A percentile compares a stretch with the other conserved stretches of the same genome.
These are phyloP conservation scores for Sodiomyces alkalinus DNA, from an alignment of 2,329 filamentous ascomycete species.

Conservation along the genomic window DNA sequence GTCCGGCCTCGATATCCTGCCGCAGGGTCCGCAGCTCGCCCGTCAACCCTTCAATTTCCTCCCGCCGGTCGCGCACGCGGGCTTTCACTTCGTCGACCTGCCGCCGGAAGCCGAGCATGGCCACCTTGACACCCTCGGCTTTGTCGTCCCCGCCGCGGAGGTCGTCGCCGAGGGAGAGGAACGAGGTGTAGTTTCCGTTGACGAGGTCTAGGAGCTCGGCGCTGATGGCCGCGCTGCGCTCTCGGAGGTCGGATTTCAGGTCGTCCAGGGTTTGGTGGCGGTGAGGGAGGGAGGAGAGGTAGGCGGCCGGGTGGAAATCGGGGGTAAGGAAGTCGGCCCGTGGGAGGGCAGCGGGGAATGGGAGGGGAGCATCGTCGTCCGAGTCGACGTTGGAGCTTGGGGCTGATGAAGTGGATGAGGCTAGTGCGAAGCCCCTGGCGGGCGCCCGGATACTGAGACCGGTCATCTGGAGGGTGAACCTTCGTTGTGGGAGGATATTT, in stretches of 20 bases:
- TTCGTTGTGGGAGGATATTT: no score
- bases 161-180: slow-evolving; percentile 67
- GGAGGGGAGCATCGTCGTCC: slow-evolving; percentile 58
- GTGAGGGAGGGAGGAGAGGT: slow-evolving; percentile 66
- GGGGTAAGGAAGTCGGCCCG: slow-evolving; percentile 67
- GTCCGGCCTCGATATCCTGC: slow-evolving; percentile 43
- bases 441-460: slow-evolving; percentile 11
- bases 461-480: slow-evolving; percentile 11
- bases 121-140: slow-evolving; percentile 79
- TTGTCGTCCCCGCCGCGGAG: slow-evolving; percentile 79
- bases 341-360: slow-evolving; percentile 75
- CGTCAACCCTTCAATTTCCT: slow-evolving; percentile 47
- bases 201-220: slow-evolving; percentile 87
- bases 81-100: slow-evolving; percentile 62
- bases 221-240: slow-evolving; percentile 64
- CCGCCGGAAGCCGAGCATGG: slow-evolving; percentile 69
- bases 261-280: slow-evolving; percentile 95
- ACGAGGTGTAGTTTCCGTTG: slow-evolving; percentile 88
- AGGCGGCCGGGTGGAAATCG: slow-evolving; percentile 64
- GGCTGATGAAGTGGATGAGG: slow-evolving; percentile 22
- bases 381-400: slow-evolving; percentile 15
- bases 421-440: slow-evolving; percentile 22
- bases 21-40: slow-evolving; percentile 52
- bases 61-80: slow-evolving; percentile 46
- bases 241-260: slow-evolving; percentile 69